Evolutionary conservation across 768 basidiomycete genomes (phyloP), one percentile per base, ranked within the genome.

Genomic region (Suillus tomentosus): DNA sequence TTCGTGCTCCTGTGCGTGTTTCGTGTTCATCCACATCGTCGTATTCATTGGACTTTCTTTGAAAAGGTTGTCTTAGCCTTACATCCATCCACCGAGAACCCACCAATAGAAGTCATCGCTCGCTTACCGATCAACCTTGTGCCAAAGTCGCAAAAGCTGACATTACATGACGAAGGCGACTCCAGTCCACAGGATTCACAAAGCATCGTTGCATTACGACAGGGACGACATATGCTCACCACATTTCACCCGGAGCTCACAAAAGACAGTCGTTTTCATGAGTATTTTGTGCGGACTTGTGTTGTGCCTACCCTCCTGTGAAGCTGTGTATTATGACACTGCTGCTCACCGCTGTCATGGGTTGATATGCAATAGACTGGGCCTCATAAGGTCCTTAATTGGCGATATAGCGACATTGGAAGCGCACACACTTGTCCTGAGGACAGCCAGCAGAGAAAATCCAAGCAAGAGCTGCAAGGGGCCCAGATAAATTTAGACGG

Each of bases 211-310:
- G 95, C 95, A 19, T 77, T 95, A 19, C 86, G 89, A 3, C 93
- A 97, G 72, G 96, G 96, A 34, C 81, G 79, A 34, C 89, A 94
- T 72, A 80, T 99, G 65, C 82, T 95, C 36, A 95, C 95, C 5
- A 93, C 90, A 0, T 98, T 97, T 79, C 96, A 99, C 72, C 96
- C 96, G 0, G 96, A 99, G 75, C 80, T 99, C 53, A 95, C 93
- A 27, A 81, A 83, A 63, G 96, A 99, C 71, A 77, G 85, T 64
- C 86, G 96, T 45, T 93, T 98, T 71, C 96, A 97, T 74, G 91
- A 96, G 65, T 96, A 92, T 74, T 98, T 96, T 71, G 81, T 96
- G 48, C 81, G 81, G 62, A 83, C 88, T 70, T 94, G 91, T 70
- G 91, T 95, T 10, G 64, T 87, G 5, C 71, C 76, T 65, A 58